Conservation (phyloP, 257 asterid genomes). For the Primulina tabacum region DNA sequence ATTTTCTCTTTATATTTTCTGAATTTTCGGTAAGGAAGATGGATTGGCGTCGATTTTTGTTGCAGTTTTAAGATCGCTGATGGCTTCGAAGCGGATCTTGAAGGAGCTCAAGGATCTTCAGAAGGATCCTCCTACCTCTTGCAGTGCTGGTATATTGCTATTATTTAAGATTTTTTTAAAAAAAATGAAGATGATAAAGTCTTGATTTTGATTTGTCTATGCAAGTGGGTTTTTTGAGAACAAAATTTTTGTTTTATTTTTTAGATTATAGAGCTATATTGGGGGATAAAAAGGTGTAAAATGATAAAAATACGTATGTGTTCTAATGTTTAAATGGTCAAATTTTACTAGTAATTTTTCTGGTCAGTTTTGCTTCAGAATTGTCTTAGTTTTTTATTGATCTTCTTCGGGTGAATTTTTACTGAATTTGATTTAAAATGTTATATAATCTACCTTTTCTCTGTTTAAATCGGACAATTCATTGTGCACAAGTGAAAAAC, state of each 20-base stretch:
- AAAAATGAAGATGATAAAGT: too few species aligned
- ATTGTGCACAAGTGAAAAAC: neutral
- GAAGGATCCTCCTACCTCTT: slow-evolving; percentile 34
- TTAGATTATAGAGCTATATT: neutral
- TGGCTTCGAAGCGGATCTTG: slow-evolving; percentile 13
- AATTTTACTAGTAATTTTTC: neutral
- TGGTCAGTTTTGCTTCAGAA: neutral
- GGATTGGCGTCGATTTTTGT: slow-evolving; percentile 11
- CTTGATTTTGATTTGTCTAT: neutral
- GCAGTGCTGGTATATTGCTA: slow-evolving; percentile 22
- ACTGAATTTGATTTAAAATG: neutral
- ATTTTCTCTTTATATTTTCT: too few species aligned
- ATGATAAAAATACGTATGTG: too few species aligned
- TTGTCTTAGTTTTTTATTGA: neutral
- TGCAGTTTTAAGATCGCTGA: slow-evolving; percentile 6
- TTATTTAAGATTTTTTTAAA: slow-evolving; percentile 3
- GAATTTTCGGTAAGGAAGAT: neutral
- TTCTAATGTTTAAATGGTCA: neutral
- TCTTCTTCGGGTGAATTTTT: neutral
- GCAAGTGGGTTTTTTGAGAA: neutral
- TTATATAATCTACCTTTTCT: neutral
- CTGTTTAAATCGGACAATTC: neutral
- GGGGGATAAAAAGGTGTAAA: neutral
- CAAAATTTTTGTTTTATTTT: too few species aligned
- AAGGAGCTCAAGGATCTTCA: slow-evolving; percentile 55